Evolutionary conservation across 2,329 filamentous ascomycete genomes (phyloP), one percentile per base, ranked within the genome.

Genomic region (Sporothrix sp.): DNA sequence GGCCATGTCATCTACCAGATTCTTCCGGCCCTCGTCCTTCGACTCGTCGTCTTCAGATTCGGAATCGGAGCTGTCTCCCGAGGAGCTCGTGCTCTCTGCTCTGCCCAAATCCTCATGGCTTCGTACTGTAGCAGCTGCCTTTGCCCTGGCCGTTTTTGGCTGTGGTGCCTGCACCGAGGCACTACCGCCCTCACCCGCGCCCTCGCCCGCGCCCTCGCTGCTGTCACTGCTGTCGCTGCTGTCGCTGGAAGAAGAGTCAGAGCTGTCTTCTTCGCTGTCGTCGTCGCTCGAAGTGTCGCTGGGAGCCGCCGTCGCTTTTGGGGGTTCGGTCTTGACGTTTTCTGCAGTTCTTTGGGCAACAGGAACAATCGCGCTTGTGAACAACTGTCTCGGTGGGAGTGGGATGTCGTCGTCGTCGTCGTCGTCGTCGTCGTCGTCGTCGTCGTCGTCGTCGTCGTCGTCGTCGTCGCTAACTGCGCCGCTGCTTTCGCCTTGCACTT

Each of bases 261-360:
- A 8, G n/a, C 44, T 37, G 23, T 51, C 44, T 18, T n/a, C n/a
- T n/a, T 37, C 36, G 25, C 33, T 32, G 30, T 51, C 46, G 27
- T 44, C 44, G 10, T 21, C 30, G 14, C 23, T 30, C 9, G 14
- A 28, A 18, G 20, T 18, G 14, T 36, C 32, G 18, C 21, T 39
- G 23, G 25, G 10, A 28, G 25, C 6, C n/a, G n/a, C n/a, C n/a
- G n/a, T n/a, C n/a, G n/a, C n/a, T n/a, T n/a, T n/a, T n/a, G n/a
- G n/a, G n/a, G n/a, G n/a, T n/a, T n/a, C n/a, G n/a, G n/a, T n/a
- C n/a, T n/a, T n/a, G n/a, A n/a, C n/a, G n/a, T n/a, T n/a, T n/a
- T n/a, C n/a, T n/a, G n/a, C n/a, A n/a, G n/a, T n/a, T n/a, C n/a
- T n/a, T n/a, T n/a, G n/a, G n/a, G n/a, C n/a, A n/a, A n/a, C n/a